These are phyloP conservation scores for Climacium dendroides DNA, from an alignment of 225 moss, liverwort and hornwort genomes.

Conservation along the genomic window DNA sequence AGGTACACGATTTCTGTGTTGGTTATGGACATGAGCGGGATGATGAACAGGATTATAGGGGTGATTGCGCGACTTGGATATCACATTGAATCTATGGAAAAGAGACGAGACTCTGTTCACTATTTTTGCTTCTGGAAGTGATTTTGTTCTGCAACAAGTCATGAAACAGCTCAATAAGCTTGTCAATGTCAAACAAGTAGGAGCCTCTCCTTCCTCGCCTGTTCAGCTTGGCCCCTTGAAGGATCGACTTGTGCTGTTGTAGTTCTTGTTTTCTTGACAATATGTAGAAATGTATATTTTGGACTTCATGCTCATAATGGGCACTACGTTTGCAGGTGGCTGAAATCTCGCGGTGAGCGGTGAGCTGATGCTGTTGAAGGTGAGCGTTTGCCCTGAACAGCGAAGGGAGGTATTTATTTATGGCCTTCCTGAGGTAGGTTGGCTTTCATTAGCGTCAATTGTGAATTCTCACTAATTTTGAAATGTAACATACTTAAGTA, in stretches of 20 bases:
- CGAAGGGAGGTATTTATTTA: conserved; percentile 40
- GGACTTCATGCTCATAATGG: background rate
- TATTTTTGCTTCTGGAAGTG: conserved; percentile 71
- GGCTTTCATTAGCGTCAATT: background rate
- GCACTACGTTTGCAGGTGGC: conserved; percentile 29
- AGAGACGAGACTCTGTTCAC: conserved; percentile 78
- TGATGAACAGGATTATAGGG: conserved; percentile 73
- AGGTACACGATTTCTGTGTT: conserved; percentile 73
- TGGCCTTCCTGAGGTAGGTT: background rate
- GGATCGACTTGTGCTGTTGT: background rate
- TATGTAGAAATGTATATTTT: background rate
- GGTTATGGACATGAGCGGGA: conserved; percentile 67
- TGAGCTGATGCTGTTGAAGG: conserved; percentile 72
- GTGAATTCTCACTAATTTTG: background rate
- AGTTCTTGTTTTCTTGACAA: background rate
- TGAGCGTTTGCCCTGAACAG: conserved; percentile 41
- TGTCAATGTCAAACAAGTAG: conserved; percentile 64
- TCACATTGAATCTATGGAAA: conserved; percentile 77
- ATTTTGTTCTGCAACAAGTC: conserved; percentile 68
- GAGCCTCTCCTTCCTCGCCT: background rate
- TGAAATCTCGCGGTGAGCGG: conserved; percentile 65
- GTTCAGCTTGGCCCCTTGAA: background rate
- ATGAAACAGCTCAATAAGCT: conserved; percentile 86
- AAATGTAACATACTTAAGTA: no score
- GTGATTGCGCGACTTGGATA: conserved; percentile 68